Conservation (phyloP, 148 eudicot species). For the Nyssa sinensis region DNA sequence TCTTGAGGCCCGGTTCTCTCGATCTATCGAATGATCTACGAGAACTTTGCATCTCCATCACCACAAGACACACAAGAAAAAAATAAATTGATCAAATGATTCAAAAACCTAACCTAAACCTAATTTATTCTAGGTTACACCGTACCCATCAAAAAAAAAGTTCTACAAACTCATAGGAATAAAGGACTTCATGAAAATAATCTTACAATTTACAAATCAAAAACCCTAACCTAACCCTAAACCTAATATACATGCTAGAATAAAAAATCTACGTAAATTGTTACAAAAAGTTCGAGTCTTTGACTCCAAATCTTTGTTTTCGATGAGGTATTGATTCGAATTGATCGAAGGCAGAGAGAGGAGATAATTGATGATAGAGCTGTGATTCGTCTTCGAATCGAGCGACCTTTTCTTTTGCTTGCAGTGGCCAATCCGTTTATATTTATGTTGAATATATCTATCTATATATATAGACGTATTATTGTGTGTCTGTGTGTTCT, state of each 20-base stretch:
- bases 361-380: neutral
- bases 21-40: slow-evolving; percentile 72
- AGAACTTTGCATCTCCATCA: slow-evolving; percentile 74
- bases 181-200: neutral
- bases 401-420: neutral
- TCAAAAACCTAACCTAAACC: slow-evolving; percentile 37
- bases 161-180: neutral
- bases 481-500: too few species aligned
- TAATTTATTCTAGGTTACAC: neutral
- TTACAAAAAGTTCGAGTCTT: neutral
- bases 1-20: slow-evolving; percentile 60
- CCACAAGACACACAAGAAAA: slow-evolving; percentile 17
- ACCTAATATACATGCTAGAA: neutral
- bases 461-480: too few species aligned
- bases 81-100: neutral
- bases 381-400: neutral
- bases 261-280: neutral
- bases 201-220: neutral
- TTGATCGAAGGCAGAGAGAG: neutral
- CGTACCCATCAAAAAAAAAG: neutral
- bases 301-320: neutral
- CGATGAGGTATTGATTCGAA: too few species aligned
- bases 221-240: slow-evolving; percentile 1
- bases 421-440: neutral
- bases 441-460: neutral